These are phyloP conservation scores for Rhizophagus clarus DNA, from an alignment of 192 early-diverging fungal species.

Conservation along the genomic window DNA sequence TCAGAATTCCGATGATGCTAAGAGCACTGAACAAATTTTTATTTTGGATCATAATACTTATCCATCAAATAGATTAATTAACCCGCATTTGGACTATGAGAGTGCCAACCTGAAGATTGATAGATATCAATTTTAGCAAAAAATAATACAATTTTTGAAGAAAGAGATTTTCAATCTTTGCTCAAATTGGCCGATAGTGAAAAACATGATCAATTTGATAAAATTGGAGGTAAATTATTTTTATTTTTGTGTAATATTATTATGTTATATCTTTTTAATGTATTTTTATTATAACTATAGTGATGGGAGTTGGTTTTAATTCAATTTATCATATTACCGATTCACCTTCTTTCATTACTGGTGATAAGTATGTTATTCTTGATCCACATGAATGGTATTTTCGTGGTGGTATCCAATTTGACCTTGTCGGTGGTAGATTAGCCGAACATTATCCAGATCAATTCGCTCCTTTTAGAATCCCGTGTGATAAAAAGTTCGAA, in stretches of 20 bases:
- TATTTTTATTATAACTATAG: too few relatives aligned
- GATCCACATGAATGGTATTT: slow-evolving; percentile 40
- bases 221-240: background rate
- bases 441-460: slow-evolving; percentile 29
- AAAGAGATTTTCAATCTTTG: slow-evolving; percentile 28
- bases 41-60: slow-evolving; percentile 8
- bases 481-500: slow-evolving; percentile 24
- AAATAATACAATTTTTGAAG: slow-evolving; percentile 31
- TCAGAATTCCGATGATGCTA: slow-evolving; percentile 39
- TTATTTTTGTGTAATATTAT: too few relatives aligned
- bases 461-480: slow-evolving; percentile 31
- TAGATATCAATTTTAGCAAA: slow-evolving; percentile 26
- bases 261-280: too few relatives aligned
- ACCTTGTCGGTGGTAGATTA: slow-evolving; percentile 11
- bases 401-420: slow-evolving; percentile 26
- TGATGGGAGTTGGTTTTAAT: slow-evolving; percentile 14
- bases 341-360: slow-evolving; percentile 38
- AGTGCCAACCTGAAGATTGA: background rate
- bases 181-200: slow-evolving; percentile 32
- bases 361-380: slow-evolving; percentile 36
- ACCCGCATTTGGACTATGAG: too few relatives aligned
- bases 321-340: slow-evolving; percentile 45
- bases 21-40: background rate
- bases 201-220: slow-evolving; percentile 26
- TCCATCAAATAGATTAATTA: background rate